Evolutionary conservation across 176 grass and related monocot species (phyloP).

Genomic region (Triticum timopheevii): DNA sequence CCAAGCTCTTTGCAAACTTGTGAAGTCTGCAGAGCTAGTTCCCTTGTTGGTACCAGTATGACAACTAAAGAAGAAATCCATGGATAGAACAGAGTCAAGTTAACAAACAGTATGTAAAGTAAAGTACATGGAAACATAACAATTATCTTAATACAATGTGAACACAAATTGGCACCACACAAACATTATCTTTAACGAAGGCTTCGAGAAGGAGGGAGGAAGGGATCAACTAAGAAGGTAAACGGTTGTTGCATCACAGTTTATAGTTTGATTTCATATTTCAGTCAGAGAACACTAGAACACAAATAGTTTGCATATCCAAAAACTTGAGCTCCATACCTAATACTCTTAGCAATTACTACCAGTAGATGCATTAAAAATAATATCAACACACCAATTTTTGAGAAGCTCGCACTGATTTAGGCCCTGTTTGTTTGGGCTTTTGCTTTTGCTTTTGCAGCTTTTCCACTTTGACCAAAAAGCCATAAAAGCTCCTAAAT

Average conservation of each 20-base stretch:
- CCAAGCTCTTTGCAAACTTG: slow-evolving; percentile 99
- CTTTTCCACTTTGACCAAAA: too few species aligned
- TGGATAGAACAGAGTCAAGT: neutral
- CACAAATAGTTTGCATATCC: neutral
- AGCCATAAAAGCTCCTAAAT: too few species aligned
- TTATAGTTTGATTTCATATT: neutral
- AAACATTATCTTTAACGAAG: neutral
- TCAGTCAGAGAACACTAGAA: slow-evolving; percentile 2
- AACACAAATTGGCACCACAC: slow-evolving; percentile 3
- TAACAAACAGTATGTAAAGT: neutral
- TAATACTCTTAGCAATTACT: neutral
- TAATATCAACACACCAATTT: neutral
- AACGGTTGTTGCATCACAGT: neutral
- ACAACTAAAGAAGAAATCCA: slow-evolving; percentile 58
- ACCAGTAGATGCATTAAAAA: neutral
- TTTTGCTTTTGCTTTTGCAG: too few species aligned
- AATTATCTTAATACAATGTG: neutral
- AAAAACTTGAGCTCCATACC: neutral
- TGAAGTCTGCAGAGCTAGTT: slow-evolving; percentile 88
- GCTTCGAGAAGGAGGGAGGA: neutral
- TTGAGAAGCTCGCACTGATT: neutral
- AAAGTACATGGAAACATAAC: neutral
- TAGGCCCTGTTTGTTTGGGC: neutral
- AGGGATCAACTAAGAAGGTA: neutral
- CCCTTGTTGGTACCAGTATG: slow-evolving; percentile 96